Base-by-base conservation (phyloP, 495 filamentous ascomycete genomes). In the Saxophila tyrrhenica region DNA sequence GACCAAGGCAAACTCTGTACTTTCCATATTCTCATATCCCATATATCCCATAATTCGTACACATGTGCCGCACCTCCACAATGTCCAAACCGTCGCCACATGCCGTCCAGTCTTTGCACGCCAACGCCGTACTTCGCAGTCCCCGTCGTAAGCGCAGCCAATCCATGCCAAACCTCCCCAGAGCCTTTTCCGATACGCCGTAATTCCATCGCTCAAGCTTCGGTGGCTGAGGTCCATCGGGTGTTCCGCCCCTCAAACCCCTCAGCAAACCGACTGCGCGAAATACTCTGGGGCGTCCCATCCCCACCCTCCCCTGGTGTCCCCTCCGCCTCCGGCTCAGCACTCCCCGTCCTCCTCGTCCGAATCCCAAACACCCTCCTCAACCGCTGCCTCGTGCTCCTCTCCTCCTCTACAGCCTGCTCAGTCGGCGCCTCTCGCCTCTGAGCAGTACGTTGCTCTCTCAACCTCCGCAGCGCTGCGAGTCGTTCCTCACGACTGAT, bases 401-500 rank as follows among this genome's bases (percentile, higher is more conserved):
- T 13, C 24, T 23, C 45, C 45, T 48, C 45, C 45, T 48, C 45
- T 17, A 21, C 21, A 13, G 10, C 25, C 24, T 48, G 11, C 20
- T 13, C 45, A 3, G 20, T 21, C 45, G 45, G 10, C 13, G 45
- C 45, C 25, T 25, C 13, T 25, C 45, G 3, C 13, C 10, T 8
- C 45, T 24, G 3, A 9, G 7, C 45, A 8, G 17, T 13, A 3
- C 20, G 20, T 17, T 48, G 5, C 45, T 48, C 45, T 17, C 45
- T 3, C 21, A 48, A 17, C 7, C 7, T 5, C 8, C 45, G 19
- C 45, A 48, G 45, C 10, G 45, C 45, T 5, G 45, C 19, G 23
- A 62, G 32, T 1, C 59, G 62, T 42, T 64, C 59, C 32, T 58
- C 62, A 7, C 56, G 47, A 5, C 55, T 43, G 43, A 54, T 50